phyloP scores from a whole-genome alignment of 2,329 filamentous ascomycete genomes.

The Colletotrichum sp. region DNA sequence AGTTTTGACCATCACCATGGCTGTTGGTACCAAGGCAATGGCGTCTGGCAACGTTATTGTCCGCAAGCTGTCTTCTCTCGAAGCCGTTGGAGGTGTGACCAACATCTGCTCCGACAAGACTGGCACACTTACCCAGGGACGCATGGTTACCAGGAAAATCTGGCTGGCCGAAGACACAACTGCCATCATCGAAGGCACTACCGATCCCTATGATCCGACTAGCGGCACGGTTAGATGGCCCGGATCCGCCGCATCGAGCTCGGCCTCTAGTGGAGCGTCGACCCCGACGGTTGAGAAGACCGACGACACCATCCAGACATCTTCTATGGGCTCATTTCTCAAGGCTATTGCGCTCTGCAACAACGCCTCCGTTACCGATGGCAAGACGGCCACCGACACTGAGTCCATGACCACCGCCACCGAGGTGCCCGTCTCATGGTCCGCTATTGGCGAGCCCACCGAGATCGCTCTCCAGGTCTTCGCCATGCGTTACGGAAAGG shows the following conservation, averaged over 20 bases:
- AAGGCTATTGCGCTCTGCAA: constrained; percentile 68
- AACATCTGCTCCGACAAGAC: constrained; percentile 76
- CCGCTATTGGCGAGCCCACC: constrained; percentile 70
- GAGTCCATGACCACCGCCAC: constrained; percentile 52
- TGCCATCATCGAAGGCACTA: constrained; percentile 58
- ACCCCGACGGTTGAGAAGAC: constrained; percentile 29
- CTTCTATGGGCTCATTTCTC: constrained; percentile 51
- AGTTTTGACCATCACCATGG: constrained; percentile 75
- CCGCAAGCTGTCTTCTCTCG: constrained; percentile 67
- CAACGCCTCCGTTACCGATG: constrained; percentile 55
- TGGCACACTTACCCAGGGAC: constrained; percentile 69
- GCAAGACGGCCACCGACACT: constrained; percentile 45
- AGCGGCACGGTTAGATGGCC: constrained; percentile 57
- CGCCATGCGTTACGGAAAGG: constrained; percentile 69
- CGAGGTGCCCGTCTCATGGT: constrained; percentile 50
- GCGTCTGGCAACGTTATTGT: constrained; percentile 69
- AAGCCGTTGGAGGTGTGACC: constrained; percentile 73
- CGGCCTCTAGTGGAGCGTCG: constrained; percentile 29
- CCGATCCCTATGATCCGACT: constrained; percentile 66
- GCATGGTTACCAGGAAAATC: constrained; percentile 69
- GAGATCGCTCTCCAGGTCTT: constrained; percentile 79
- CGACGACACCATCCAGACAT: constrained; percentile 29
- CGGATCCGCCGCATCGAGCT: constrained; percentile 37
- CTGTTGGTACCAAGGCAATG: constrained; percentile 70
- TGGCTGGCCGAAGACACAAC: constrained; percentile 62